phyloP scores from a whole-genome alignment of 805 yeast genomes.

The Cyberlindnera samutprakarnensis region DNA sequence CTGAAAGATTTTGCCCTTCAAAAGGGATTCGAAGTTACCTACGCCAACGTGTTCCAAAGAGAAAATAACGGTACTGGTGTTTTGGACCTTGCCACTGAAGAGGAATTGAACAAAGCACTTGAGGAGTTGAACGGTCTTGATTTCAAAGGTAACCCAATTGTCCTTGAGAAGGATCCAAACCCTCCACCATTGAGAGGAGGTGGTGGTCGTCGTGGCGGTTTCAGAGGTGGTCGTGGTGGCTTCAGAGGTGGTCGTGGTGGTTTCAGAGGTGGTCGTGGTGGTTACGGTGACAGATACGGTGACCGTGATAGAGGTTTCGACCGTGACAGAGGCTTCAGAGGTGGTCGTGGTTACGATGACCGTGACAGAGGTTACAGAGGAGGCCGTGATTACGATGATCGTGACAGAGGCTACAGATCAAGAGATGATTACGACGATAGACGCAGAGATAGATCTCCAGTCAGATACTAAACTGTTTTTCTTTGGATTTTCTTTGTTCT shows the following conservation, averaged over 20 bases:
- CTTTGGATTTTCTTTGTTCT: too few relatives aligned
- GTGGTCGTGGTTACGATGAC: conserved; percentile 28
- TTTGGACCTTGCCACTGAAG: conserved; percentile 48
- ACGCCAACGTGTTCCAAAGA: conserved; percentile 39
- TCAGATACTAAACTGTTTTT: conserved; percentile 41
- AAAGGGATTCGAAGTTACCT: conserved; percentile 58
- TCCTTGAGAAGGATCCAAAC: conserved; percentile 70
- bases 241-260: conserved; percentile 33
- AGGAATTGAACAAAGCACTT: conserved; percentile 68
- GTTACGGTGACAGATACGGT: conserved; percentile 28
- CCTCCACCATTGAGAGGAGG: conserved; percentile 44
- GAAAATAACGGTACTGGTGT: conserved; percentile 41
- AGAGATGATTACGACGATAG: conserved; percentile 8
- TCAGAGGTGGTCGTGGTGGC: conserved; percentile 34
- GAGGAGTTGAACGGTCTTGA: conserved; percentile 65
- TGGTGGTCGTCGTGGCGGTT: conserved; percentile 32
- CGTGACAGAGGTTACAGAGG: conserved; percentile 30
- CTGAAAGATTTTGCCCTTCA: conserved; percentile 86
- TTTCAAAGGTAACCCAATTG: conserved; percentile 59
- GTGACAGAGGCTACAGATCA: conserved; percentile 19
- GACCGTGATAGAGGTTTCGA: conserved; percentile 31
- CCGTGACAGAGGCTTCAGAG: conserved; percentile 35
- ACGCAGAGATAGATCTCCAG: conserved; percentile 65
- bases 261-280: conserved; percentile 34
- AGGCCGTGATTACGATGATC: conserved; percentile 28